These are phyloP conservation scores for Amauroascus verrucosus DNA, from an alignment of 2,329 filamentous ascomycete genomes.

Conservation along the genomic window DNA sequence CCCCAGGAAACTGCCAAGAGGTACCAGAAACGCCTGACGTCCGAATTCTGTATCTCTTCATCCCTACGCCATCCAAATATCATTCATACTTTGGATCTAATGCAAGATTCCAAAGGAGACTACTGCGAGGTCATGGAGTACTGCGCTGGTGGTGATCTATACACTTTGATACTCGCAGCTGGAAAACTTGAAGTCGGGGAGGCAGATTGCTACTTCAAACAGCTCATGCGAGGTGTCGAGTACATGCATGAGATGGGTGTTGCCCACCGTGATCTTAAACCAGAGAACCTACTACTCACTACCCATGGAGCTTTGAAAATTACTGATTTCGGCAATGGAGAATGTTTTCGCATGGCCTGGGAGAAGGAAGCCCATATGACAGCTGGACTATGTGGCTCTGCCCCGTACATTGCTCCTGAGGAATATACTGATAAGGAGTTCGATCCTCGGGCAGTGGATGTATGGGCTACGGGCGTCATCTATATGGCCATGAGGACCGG, in stretches of 20 bases:
- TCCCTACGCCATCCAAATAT: constrained; percentile 94
- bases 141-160: constrained; percentile 90
- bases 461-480: constrained; percentile 97
- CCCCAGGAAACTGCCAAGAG: constrained; percentile 94
- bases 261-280: constrained; percentile 90
- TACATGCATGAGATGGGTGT: constrained; percentile 99
- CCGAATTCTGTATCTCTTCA: constrained; percentile 97
- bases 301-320: constrained; percentile 91
- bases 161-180: constrained; percentile 81
- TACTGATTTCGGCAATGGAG: constrained; percentile 96
- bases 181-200: constrained; percentile 81
- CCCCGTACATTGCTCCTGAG: constrained; percentile 93
- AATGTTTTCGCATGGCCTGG: constrained; percentile 99
- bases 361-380: constrained; percentile 98
- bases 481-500: constrained; percentile 99
- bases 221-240: constrained; percentile 96
- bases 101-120: constrained; percentile 92
- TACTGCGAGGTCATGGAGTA: constrained; percentile 99
- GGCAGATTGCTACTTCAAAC: constrained; percentile 97
- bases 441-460: constrained; percentile 91
- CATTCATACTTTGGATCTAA: constrained; percentile 89
- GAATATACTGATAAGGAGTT: constrained; percentile 95
- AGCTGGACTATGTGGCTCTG: constrained; percentile 87
- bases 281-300: constrained; percentile 89
- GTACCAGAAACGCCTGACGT: constrained; percentile 93